Percentiles rank a stretch among this genome's conserved stretches.
phyloP scores from a whole-genome alignment of 345 rosid genomes.

The Crucihimalaya himalaica region DNA sequence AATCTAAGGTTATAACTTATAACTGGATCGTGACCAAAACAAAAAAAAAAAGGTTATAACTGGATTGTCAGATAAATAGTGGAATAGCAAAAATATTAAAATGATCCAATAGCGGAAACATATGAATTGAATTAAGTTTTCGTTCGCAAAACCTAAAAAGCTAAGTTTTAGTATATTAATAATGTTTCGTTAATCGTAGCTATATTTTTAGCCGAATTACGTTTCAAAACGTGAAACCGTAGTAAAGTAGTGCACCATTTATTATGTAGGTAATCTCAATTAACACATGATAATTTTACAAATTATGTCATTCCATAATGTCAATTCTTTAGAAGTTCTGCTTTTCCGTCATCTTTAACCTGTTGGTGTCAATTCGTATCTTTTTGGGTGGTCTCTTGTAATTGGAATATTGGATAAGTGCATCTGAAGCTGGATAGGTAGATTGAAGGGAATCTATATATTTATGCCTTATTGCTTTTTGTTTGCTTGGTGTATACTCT shows the following conservation, averaged over 20 bases:
- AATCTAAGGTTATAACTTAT: not conserved
- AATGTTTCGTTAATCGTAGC: no score
- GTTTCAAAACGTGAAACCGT: not conserved
- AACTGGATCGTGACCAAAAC: no score
- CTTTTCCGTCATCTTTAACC: not conserved
- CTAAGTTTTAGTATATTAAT: no score
- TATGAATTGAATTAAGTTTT: no score
- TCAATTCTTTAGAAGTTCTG: not conserved
- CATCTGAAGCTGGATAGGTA: not conserved
- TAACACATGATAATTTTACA: not conserved
- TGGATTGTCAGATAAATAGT: no score
- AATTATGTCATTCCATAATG: not conserved
- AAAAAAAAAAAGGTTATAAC: no score
- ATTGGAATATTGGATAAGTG: conserved; percentile 15
- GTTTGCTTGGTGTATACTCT: conserved; percentile 21
- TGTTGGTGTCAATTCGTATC: not conserved
- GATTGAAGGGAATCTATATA: conserved; percentile 27
- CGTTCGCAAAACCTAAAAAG: no score
- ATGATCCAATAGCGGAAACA: no score
- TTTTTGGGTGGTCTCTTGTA: conserved; percentile 23
- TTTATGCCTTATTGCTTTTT: conserved; percentile 20
- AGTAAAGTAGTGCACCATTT: no score
- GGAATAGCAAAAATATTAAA: no score
- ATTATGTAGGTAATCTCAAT: not conserved
- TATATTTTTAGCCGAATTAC: no score